These are phyloP conservation scores for Apiotrichum veenhuisii DNA, from an alignment of 1,284 basidiomycete genomes.

Conservation along the genomic window DNA sequence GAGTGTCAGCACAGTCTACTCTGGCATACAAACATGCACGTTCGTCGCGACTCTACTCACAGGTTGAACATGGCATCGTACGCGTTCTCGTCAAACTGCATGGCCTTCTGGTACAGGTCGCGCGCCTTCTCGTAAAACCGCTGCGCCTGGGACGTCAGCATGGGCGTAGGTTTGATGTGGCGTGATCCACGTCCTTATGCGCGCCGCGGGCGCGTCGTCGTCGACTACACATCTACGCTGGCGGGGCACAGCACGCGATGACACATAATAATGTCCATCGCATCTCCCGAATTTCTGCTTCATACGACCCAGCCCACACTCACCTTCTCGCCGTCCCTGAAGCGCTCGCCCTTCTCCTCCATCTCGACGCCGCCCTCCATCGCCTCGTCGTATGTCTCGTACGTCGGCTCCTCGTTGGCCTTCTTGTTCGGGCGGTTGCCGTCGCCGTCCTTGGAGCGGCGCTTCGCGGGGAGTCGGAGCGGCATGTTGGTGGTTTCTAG, in stretches of 20 bases:
- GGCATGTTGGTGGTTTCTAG: slow-evolving; percentile 6
- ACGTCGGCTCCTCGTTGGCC: slow-evolving; percentile 35
- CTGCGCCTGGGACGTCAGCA: slow-evolving; percentile 33
- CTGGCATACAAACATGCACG: no score
- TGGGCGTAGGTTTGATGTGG: no score
- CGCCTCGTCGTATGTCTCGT: slow-evolving; percentile 49
- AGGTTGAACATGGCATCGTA: slow-evolving; percentile 49
- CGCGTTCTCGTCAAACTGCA: slow-evolving; percentile 27
- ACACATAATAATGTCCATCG: no score
- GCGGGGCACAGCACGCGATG: no score
- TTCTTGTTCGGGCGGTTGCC: slow-evolving; percentile 28
- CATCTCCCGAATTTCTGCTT: no score
- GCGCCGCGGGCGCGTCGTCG: no score
- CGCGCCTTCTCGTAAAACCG: slow-evolving; percentile 46
- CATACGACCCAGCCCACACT: slow-evolving; percentile 4
- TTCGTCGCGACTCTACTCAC: slow-evolving; percentile 22
- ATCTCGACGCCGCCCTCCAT: slow-evolving; percentile 48
- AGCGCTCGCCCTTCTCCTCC: slow-evolving; percentile 51
- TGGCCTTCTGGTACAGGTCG: slow-evolving; percentile 46
- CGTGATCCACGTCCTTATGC: no score
- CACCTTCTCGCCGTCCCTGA: slow-evolving; percentile 48
- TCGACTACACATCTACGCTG: no score
- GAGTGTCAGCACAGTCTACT: neutral
- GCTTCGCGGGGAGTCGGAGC: slow-evolving; percentile 12
- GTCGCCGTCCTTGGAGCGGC: slow-evolving; percentile 8